Evolutionary conservation across 805 yeast species (phyloP).

Genomic region (Lachancea nothofagi): DNA sequence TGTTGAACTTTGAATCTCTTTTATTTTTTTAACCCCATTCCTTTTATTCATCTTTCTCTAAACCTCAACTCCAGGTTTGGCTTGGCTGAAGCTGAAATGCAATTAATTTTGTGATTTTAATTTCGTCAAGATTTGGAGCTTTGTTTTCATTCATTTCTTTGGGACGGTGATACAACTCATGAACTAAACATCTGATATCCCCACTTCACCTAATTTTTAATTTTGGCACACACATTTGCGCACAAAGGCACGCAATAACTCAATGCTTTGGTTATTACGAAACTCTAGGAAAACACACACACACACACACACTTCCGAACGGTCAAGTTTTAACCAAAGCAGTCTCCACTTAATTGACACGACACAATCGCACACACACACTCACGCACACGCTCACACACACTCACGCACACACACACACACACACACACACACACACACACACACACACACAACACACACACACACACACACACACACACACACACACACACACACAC

Average conservation of each 20-base stretch:
- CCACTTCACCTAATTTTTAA: constrained; percentile 15
- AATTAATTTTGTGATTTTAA: constrained; percentile 1
- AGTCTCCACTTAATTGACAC: too few species aligned
- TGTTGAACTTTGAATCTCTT: neutral
- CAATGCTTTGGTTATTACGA: neutral
- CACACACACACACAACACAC: constrained; percentile 12
- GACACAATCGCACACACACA: constrained; percentile 3
- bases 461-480: constrained; percentile 2
- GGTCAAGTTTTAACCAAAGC: constrained; percentile 7
- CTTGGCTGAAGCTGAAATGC: neutral
- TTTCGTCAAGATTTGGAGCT: neutral
- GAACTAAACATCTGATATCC: constrained; percentile 20
- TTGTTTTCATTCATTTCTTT: constrained; percentile 10
- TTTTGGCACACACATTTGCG: constrained; percentile 15
- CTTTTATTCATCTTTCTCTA: neutral
- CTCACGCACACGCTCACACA: neutral
- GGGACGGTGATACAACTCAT: constrained; percentile 10
- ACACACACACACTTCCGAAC: constrained; percentile 2
- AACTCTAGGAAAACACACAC: constrained; percentile 6
- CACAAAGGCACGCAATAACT: constrained; percentile 1
- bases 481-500: constrained; percentile 2
- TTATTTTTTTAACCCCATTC: neutral
- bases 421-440: constrained; percentile 8
- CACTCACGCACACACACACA: constrained; percentile 4
- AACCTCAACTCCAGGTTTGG: neutral